Percentiles rank a stretch among this genome's conserved stretches.
Evolutionary conservation across 768 basidiomycete species (phyloP).

Genomic region (Naganishia onofrii): DNA sequence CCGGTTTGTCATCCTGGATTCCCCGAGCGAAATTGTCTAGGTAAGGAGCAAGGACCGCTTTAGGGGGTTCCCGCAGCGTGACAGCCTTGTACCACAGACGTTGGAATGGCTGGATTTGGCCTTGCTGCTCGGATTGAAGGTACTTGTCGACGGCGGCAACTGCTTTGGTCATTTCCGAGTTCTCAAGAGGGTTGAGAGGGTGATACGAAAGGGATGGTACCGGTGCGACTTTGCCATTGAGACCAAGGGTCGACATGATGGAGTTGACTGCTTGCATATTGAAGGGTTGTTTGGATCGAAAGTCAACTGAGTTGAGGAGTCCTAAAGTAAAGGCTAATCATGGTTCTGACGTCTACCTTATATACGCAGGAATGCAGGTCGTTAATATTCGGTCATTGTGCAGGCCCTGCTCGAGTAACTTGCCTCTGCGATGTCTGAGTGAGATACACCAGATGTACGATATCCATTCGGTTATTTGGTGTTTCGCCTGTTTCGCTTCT

Average conservation of each 20-base stretch:
- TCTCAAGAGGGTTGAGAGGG: constrained; percentile 25
- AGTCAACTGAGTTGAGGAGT: too few species aligned
- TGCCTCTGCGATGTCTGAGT: too few species aligned
- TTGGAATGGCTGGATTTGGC: not conserved
- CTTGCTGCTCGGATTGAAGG: not conserved
- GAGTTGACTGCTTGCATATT: constrained; percentile 20
- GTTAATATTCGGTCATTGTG: too few species aligned
- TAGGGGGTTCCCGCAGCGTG: constrained; percentile 23
- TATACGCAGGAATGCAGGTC: too few species aligned
- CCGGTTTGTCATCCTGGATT: not conserved
- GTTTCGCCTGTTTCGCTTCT: too few species aligned
- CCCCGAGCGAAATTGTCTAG: not conserved
- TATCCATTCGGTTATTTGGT: too few species aligned
- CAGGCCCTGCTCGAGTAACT: too few species aligned
- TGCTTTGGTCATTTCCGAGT: constrained; percentile 7
- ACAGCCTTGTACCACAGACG: constrained; percentile 23
- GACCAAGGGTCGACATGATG: not conserved
- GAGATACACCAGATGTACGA: too few species aligned
- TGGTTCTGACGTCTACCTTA: too few species aligned
- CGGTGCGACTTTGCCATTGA: not conserved
- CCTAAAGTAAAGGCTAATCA: too few species aligned
- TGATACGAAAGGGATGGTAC: not conserved
- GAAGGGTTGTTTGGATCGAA: not conserved
- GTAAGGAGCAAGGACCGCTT: constrained; percentile 21
- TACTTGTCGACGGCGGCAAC: not conserved